Percentiles rank a stretch among this genome's conserved stretches.
Evolutionary conservation across 805 yeast species (phyloP).

Genomic region (Jamesozyma gamospora): DNA sequence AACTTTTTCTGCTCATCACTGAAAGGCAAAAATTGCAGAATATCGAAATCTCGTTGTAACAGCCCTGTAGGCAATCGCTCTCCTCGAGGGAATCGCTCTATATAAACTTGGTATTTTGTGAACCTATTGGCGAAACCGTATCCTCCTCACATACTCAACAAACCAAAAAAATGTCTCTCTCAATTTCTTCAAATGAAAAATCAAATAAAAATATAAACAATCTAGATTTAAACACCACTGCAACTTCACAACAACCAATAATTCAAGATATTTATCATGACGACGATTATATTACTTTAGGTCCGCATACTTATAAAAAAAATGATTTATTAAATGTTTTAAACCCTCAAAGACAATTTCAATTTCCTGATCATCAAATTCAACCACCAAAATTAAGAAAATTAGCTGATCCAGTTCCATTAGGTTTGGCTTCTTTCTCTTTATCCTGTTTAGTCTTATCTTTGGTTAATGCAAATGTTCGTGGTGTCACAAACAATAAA

Average conservation of each 20-base stretch:
- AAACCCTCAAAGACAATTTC: not conserved
- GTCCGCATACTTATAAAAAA: constrained; percentile 35
- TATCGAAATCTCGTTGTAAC: no score
- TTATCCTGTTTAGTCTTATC: constrained; percentile 47
- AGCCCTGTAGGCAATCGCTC: no score
- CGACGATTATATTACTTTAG: constrained; percentile 32
- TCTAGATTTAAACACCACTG: constrained; percentile 20
- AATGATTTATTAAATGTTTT: constrained; percentile 43
- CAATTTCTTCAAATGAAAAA: constrained; percentile 3
- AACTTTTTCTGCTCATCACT: no score
- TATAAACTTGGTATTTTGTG: no score
- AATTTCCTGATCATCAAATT: not conserved
- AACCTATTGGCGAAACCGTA: no score
- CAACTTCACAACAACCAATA: not conserved
- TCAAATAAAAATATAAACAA: constrained; percentile 41
- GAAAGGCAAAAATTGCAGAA: no score
- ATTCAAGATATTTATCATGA: constrained; percentile 20
- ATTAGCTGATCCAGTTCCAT: constrained; percentile 67
- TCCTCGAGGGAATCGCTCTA: no score
- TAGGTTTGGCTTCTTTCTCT: constrained; percentile 65
- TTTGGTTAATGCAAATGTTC: constrained; percentile 52
- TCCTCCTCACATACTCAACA: no score
- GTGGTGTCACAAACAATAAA: constrained; percentile 53
- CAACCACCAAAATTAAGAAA: constrained; percentile 28
- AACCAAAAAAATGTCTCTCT: not conserved